Conservation (phyloP, 1,139 yeast species). For the Pichia sp. region DNA sequence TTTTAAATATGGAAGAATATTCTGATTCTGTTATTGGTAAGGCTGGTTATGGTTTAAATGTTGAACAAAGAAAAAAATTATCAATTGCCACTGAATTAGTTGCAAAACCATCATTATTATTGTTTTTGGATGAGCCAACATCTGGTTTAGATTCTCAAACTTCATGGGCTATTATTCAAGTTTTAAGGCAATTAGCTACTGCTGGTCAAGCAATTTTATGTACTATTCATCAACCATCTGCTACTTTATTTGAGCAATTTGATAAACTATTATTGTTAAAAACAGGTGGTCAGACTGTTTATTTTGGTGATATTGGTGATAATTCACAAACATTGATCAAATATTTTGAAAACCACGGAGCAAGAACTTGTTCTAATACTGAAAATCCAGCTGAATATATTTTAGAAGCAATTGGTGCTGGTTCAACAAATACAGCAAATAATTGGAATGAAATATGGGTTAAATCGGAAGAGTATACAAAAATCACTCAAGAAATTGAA, state of each 20-base stretch:
- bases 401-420: constrained; percentile 53
- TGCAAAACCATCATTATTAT: constrained; percentile 42
- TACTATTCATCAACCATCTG: constrained; percentile 54
- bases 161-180: constrained; percentile 43
- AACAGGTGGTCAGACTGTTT: constrained; percentile 51
- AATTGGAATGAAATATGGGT: constrained; percentile 45
- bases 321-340: constrained; percentile 39
- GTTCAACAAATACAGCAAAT: constrained; percentile 40
- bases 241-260: constrained; percentile 43
- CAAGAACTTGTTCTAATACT: constrained; percentile 39
- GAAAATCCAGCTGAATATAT: constrained; percentile 54
- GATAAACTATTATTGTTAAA: constrained; percentile 38
- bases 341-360: constrained; percentile 49
- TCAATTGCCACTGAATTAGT: constrained; percentile 45
- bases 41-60: constrained; percentile 48
- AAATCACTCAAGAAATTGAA: constrained; percentile 23
- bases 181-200: constrained; percentile 36
- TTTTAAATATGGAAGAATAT: constrained; percentile 44
- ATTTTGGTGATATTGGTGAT: constrained; percentile 52
- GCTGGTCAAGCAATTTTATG: constrained; percentile 48
- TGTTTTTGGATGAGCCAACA: constrained; percentile 47
- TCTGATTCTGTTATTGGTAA: constrained; percentile 52
- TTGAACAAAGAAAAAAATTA: constrained; percentile 39
- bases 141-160: constrained; percentile 49
- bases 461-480: constrained; percentile 3